Evolutionary conservation across 2,329 filamentous ascomycete species (phyloP).

Genomic region (Fusarium sp.): DNA sequence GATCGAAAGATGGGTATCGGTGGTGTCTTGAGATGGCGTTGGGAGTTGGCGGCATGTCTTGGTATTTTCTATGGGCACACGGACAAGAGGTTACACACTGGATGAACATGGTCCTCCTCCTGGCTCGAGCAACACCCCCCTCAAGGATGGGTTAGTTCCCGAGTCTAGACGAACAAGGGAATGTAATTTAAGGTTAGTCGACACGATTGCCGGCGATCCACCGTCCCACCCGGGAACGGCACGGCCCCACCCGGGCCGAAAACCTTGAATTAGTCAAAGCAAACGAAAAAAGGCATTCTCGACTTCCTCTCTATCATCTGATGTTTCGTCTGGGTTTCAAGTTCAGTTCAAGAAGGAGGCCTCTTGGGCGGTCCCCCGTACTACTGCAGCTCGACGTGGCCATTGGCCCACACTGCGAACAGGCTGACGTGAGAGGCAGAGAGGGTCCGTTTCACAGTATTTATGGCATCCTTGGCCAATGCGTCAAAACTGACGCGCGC

Average conservation of each 20-base stretch:
- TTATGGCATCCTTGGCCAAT: neutral
- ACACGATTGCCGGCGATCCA: neutral
- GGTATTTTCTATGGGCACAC: neutral
- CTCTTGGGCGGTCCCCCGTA: neutral
- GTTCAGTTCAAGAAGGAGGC: neutral
- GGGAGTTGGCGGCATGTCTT: neutral
- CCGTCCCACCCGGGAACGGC: neutral
- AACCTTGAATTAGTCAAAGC: neutral
- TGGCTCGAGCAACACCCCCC: neutral
- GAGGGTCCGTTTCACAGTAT: neutral
- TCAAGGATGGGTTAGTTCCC: neutral
- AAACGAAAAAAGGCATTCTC: neutral
- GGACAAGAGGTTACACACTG: neutral
- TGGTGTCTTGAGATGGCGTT: neutral
- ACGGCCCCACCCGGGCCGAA: neutral
- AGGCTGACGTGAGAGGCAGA: neutral
- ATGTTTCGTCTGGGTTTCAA: neutral
- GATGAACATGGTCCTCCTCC: neutral
- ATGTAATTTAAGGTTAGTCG: neutral
- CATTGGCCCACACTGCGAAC: neutral
- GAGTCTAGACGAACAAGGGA: neutral
- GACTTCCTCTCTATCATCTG: neutral
- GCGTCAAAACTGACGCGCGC: neutral
- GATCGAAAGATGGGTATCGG: too few relatives aligned
- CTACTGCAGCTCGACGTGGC: neutral